These are phyloP conservation scores for Pseudogymnoascus sp. DNA, from an alignment of 2,329 filamentous ascomycete genomes.

Conservation along the genomic window DNA sequence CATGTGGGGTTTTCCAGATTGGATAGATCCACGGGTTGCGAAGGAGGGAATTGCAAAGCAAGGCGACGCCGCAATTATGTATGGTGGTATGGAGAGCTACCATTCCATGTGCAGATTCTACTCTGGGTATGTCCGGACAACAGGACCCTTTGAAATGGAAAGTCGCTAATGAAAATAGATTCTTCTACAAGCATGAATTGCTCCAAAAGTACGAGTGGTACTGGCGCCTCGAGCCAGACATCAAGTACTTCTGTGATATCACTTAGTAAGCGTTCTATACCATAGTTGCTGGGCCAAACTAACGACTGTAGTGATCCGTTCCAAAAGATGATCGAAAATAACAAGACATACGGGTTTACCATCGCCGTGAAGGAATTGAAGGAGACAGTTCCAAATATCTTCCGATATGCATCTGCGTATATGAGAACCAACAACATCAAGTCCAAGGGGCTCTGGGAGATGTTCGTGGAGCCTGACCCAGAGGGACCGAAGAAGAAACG, in stretches of 20 bases:
- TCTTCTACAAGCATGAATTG: slow-evolving; percentile 96
- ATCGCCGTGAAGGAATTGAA: slow-evolving; percentile 97
- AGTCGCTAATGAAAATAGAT: slow-evolving; percentile 41
- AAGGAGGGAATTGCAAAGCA: slow-evolving; percentile 96
- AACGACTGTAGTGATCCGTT: slow-evolving; percentile 71
- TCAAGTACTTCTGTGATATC: slow-evolving; percentile 99
- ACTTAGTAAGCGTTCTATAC: slow-evolving; percentile 65
- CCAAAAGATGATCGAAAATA: slow-evolving; percentile 83
- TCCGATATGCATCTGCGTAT: slow-evolving; percentile 97
- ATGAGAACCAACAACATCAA: slow-evolving; percentile 86
- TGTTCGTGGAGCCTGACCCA: slow-evolving; percentile 81
- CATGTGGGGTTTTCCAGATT: slow-evolving; percentile 96
- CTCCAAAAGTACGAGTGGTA: slow-evolving; percentile 99
- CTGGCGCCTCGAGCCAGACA: slow-evolving; percentile 97
- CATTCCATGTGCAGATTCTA: slow-evolving; percentile 99
- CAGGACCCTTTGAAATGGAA: neutral
- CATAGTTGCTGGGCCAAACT: slow-evolving; percentile 21
- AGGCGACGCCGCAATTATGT: slow-evolving; percentile 97
- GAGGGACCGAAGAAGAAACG: slow-evolving; percentile 49
- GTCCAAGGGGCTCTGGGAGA: slow-evolving; percentile 93
- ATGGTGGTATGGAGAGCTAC: slow-evolving; percentile 96
- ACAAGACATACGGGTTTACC: slow-evolving; percentile 98
- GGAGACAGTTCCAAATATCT: slow-evolving; percentile 97
- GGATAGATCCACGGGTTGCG: slow-evolving; percentile 88
- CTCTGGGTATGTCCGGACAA: slow-evolving; percentile 63